Percentiles rank a stretch among this genome's conserved stretches.
Evolutionary conservation across 1,139 yeast genomes (phyloP).

Genomic region (Yamadazyma spencermartinsiae): DNA sequence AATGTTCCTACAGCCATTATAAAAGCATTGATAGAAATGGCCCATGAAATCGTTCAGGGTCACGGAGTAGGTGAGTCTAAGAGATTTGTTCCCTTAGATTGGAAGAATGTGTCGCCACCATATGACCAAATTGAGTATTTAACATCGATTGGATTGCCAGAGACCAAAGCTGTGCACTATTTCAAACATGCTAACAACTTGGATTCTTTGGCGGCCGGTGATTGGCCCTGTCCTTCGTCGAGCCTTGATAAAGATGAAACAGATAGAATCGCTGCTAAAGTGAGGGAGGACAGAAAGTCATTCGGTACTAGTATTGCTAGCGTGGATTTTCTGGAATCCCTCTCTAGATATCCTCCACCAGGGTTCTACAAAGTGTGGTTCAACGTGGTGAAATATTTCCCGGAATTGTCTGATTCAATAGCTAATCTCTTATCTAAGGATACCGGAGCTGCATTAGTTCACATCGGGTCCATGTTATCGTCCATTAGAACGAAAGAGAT

Average conservation of each 20-base stretch:
- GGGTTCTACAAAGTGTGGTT: constrained; percentile 50
- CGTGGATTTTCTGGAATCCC: constrained; percentile 14
- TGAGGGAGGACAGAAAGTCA: constrained; percentile 11
- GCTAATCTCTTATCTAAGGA: constrained; percentile 43
- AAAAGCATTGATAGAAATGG: constrained; percentile 27
- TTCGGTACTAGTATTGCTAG: constrained; percentile 17
- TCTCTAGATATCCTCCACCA: constrained; percentile 27
- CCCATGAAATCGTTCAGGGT: constrained; percentile 17
- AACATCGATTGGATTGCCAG: constrained; percentile 43
- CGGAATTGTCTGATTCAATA: constrained; percentile 49
- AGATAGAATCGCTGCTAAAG: constrained; percentile 6
- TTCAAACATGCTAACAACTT: constrained; percentile 30
- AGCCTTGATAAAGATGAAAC: constrained; percentile 11
- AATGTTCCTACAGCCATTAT: constrained; percentile 31
- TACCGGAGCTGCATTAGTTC: constrained; percentile 1
- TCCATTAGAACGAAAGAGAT: constrained; percentile 2
- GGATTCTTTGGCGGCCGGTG: constrained; percentile 17
- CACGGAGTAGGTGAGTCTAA: constrained; percentile 7
- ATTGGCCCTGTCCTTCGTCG: constrained; percentile 21
- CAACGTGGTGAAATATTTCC: constrained; percentile 48
- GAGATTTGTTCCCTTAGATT: constrained; percentile 41
- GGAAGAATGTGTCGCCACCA: constrained; percentile 53
- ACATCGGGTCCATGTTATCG: constrained; percentile 2
- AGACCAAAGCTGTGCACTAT: constrained; percentile 38
- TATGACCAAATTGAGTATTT: constrained; percentile 51